A percentile compares a stretch with the other conserved stretches of the same genome.
phyloP scores from a whole-genome alignment of 1,284 basidiomycete genomes.

The Stygiomarasmius scandens region DNA sequence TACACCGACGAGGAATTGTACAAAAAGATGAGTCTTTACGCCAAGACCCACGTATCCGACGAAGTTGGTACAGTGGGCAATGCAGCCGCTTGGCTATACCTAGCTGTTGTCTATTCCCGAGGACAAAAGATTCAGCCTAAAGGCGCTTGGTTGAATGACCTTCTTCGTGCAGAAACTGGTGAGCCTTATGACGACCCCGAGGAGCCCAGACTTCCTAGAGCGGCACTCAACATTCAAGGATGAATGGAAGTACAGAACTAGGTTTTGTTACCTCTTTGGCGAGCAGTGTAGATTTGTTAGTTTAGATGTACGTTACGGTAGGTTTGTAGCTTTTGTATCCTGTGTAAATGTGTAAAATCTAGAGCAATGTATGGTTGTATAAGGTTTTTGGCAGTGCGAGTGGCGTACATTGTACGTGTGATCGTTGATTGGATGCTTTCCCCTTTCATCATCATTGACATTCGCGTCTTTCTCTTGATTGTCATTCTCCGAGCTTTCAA shows the following conservation, averaged over 20 bases:
- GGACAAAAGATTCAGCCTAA: constrained; percentile 75
- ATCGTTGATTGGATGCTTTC: background rate
- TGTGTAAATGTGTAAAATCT: background rate
- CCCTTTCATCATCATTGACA: background rate
- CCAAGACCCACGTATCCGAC: constrained; percentile 74
- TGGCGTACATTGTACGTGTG: background rate
- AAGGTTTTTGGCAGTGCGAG: background rate
- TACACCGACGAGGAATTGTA: constrained; percentile 73
- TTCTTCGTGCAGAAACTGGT: constrained; percentile 71
- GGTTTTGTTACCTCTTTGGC: too few relatives aligned
- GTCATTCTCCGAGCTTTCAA: constrained; percentile 6
- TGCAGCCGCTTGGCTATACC: constrained; percentile 78
- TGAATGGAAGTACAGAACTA: constrained; percentile 18
- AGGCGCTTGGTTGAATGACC: constrained; percentile 80
- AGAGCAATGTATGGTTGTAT: background rate
- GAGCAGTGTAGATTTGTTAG: too few relatives aligned
- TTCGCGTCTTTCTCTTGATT: background rate
- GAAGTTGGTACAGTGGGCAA: constrained; percentile 83
- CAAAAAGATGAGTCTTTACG: constrained; percentile 65
- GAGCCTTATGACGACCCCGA: constrained; percentile 67
- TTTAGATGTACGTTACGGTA: background rate
- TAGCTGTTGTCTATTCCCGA: constrained; percentile 76
- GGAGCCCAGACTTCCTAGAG: constrained; percentile 64
- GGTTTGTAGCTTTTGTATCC: background rate
- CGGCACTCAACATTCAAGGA: constrained; percentile 50